Percentiles rank a stretch among this genome's conserved stretches.
Evolutionary conservation across 2,329 filamentous ascomycete genomes (phyloP).

Genomic region (Dryadomyces sulphureus): DNA sequence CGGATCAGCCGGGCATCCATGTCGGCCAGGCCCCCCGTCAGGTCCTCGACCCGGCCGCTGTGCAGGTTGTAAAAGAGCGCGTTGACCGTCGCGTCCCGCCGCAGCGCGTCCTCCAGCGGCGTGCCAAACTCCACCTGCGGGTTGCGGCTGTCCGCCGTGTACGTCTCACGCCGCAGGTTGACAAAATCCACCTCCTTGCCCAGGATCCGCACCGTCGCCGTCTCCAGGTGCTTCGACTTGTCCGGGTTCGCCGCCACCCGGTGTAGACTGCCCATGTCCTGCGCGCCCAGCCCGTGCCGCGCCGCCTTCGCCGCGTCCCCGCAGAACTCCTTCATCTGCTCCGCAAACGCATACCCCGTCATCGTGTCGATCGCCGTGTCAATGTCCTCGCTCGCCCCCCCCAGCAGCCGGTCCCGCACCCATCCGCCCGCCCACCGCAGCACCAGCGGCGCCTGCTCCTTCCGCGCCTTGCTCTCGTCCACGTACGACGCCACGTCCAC

Average conservation of each 20-base stretch:
- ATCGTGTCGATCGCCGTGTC: conserved; percentile 76
- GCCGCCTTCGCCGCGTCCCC: conserved; percentile 41
- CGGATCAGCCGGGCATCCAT: conserved; percentile 59
- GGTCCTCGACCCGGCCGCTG: conserved; percentile 67
- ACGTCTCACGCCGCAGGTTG: conserved; percentile 84
- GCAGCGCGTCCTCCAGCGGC: conserved; percentile 73
- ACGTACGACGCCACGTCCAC: conserved; percentile 68
- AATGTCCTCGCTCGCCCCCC: conserved; percentile 61
- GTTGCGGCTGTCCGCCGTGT: conserved; percentile 76
- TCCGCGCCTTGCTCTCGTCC: conserved; percentile 21
- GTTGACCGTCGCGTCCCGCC: conserved; percentile 87
- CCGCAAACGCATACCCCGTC: conserved; percentile 66
- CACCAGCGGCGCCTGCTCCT: conserved; percentile 34
- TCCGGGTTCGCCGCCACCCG: conserved; percentile 87
- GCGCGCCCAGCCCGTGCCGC: conserved; percentile 41
- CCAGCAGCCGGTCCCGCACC: conserved; percentile 73
- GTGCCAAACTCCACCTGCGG: conserved; percentile 91
- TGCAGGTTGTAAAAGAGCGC: conserved; percentile 92
- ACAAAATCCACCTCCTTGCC: conserved; percentile 87
- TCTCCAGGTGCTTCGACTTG: conserved; percentile 93
- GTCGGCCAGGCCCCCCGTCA: conserved; percentile 65
- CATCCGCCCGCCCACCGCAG: conserved; percentile 75
- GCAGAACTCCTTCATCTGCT: conserved; percentile 54
- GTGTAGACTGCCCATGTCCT: conserved; percentile 61
- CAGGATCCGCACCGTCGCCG: conserved; percentile 72